Evolutionary conservation across 441 rosid species (phyloP).

Genomic region (Gossypium davidsonii): DNA sequence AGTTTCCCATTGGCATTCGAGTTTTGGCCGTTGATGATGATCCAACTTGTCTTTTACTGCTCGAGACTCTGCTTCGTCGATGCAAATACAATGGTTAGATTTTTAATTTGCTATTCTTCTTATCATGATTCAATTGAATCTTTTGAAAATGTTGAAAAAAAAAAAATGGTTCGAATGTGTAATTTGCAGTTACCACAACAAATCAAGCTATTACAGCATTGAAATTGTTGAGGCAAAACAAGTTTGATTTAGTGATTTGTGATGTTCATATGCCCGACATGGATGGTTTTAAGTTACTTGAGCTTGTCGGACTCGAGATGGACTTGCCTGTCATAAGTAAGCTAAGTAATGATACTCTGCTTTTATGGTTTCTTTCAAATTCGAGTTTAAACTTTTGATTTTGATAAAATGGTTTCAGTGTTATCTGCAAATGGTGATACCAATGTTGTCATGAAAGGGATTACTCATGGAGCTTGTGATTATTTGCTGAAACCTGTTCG

Average conservation of each 20-base stretch:
- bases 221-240: not conserved
- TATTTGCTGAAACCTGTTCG: slow-evolving; percentile 4
- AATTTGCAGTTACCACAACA: not conserved
- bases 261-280: slow-evolving; percentile 1
- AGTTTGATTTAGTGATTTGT: not conserved
- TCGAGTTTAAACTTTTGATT: not conserved
- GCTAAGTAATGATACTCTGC: not conserved
- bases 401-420: not conserved
- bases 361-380: not conserved
- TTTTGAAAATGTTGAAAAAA: not conserved
- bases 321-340: slow-evolving; percentile 1
- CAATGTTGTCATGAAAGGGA: not conserved
- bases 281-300: slow-evolving; percentile 1
- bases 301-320: not conserved
- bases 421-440: not conserved
- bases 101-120: not conserved
- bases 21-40: not conserved
- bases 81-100: not conserved
- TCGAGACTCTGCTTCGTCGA: slow-evolving; percentile 2
- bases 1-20: not conserved
- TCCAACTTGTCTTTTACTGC: not conserved
- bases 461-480: slow-evolving; percentile 2
- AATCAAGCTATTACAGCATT: not conserved
- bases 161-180: not conserved
- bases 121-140: not conserved